A percentile compares a stretch with the other conserved stretches of the same genome.
Evolutionary conservation across 2,329 filamentous ascomycete species (phyloP).

Genomic region (Talaromyces sp.): DNA sequence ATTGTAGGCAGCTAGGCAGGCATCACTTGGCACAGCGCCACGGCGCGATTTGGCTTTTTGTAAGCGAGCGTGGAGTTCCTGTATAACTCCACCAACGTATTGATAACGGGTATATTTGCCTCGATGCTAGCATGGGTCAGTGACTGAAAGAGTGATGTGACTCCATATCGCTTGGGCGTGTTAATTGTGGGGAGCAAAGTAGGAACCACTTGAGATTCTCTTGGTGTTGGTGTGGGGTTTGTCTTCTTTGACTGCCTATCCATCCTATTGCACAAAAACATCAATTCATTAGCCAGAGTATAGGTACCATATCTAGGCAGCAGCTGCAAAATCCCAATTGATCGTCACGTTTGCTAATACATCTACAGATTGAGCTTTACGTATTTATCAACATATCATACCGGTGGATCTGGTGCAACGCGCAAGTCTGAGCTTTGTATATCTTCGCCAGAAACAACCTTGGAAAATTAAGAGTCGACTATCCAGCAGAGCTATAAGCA

Average conservation of each 20-base stretch:
- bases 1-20: background rate
- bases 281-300: background rate
- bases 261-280: background rate
- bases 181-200: background rate
- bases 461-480: background rate
- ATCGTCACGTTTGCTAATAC: background rate
- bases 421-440: background rate
- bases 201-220: background rate
- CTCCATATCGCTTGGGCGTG: background rate
- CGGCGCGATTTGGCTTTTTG: background rate
- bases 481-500: too few relatives aligned
- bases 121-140: background rate
- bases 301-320: background rate
- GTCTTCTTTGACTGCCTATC: background rate
- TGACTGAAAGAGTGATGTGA: background rate
- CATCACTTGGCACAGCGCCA: background rate
- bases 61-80: background rate
- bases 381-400: background rate
- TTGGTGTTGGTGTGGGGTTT: background rate
- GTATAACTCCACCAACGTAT: background rate
- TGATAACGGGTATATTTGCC: background rate
- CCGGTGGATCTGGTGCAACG: background rate
- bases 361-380: background rate
- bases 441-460: background rate
- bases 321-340: background rate